Evolutionary conservation across 306 rosid genomes (phyloP).

Genomic region (Luffa aegyptiaca): DNA sequence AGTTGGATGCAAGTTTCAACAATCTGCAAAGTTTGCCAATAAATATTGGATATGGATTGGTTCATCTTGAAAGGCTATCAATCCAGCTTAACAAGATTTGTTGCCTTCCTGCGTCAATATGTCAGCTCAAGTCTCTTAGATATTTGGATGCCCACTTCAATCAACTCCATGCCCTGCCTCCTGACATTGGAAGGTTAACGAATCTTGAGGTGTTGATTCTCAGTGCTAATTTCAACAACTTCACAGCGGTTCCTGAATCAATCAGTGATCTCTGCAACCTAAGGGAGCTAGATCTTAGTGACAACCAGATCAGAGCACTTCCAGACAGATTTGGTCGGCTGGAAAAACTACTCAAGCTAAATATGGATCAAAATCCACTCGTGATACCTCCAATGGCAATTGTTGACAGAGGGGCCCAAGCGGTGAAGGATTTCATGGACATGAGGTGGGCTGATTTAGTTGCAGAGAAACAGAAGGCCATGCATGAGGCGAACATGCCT

Average conservation of each 20-base stretch:
- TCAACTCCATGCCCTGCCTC: conserved; percentile 68
- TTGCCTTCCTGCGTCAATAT: conserved; percentile 67
- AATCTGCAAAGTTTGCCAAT: conserved; percentile 67
- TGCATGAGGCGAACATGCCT: conserved; percentile 33
- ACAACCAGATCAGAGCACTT: conserved; percentile 80
- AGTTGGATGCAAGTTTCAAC: conserved; percentile 82
- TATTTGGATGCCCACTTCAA: conserved; percentile 81
- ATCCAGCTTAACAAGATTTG: conserved; percentile 74
- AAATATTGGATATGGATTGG: conserved; percentile 65
- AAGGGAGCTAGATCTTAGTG: conserved; percentile 78
- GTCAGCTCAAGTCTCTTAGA: conserved; percentile 65
- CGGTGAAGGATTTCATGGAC: conserved; percentile 64
- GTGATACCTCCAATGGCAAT: conserved; percentile 56
- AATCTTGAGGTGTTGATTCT: conserved; percentile 56
- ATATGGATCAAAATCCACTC: conserved; percentile 79
- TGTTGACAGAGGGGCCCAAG: conserved; percentile 55
- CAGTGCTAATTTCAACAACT: conserved; percentile 72
- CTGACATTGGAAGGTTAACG: conserved; percentile 50
- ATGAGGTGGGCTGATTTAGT: conserved; percentile 69
- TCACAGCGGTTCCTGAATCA: conserved; percentile 62
- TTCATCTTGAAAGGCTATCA: conserved; percentile 44
- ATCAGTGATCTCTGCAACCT: conserved; percentile 70
- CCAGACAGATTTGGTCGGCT: conserved; percentile 85
- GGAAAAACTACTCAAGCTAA: conserved; percentile 51
- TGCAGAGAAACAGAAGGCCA: conserved; percentile 52